Percentiles rank a stretch among this genome's conserved stretches.
phyloP scores from a whole-genome alignment of 208 protist species.

The Trypanosoma platydactyli region DNA sequence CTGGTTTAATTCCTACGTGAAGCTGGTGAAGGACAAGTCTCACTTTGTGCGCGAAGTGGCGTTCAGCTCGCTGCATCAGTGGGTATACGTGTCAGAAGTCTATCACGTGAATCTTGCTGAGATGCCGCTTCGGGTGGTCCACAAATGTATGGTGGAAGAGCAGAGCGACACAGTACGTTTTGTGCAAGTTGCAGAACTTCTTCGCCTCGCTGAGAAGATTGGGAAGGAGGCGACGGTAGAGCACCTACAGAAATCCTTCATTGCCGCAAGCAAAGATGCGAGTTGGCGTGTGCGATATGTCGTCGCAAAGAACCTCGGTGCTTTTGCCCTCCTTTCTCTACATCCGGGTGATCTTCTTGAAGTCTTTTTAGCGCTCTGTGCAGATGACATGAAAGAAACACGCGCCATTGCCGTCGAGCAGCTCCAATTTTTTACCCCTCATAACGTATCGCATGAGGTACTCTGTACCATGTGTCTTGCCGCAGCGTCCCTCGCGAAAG shows the following conservation, averaged over 20 bases:
- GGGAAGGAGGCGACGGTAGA: slow-evolving; percentile 48
- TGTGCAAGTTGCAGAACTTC: slow-evolving; percentile 50
- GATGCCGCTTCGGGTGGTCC: slow-evolving; percentile 65
- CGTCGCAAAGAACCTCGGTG: slow-evolving; percentile 47
- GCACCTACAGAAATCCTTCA: slow-evolving; percentile 52
- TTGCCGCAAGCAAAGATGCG: slow-evolving; percentile 43
- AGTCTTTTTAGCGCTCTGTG: slow-evolving; percentile 45
- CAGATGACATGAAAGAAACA: slow-evolving; percentile 68
- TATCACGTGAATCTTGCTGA: slow-evolving; percentile 50
- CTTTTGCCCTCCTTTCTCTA: slow-evolving; percentile 41
- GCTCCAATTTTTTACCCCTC: slow-evolving; percentile 26
- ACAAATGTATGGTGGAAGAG: slow-evolving; percentile 57
- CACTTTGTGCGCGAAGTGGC: slow-evolving; percentile 59
- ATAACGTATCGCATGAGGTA: slow-evolving; percentile 1
- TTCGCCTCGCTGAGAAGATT: slow-evolving; percentile 47
- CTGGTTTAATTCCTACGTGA: slow-evolving; percentile 67
- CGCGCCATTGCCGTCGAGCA: slow-evolving; percentile 68
- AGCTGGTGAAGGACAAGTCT: slow-evolving; percentile 52
- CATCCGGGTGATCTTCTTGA: slow-evolving; percentile 47
- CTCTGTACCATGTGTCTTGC: slow-evolving; percentile 31
- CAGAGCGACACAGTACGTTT: slow-evolving; percentile 75
- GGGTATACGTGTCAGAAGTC: slow-evolving; percentile 54
- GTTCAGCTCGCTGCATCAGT: slow-evolving; percentile 53
- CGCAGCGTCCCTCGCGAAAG: slow-evolving; percentile 48
- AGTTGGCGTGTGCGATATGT: slow-evolving; percentile 84